phyloP scores from a whole-genome alignment of 495 filamentous ascomycete genomes.

The Aspergillus carlsbadensis region DNA sequence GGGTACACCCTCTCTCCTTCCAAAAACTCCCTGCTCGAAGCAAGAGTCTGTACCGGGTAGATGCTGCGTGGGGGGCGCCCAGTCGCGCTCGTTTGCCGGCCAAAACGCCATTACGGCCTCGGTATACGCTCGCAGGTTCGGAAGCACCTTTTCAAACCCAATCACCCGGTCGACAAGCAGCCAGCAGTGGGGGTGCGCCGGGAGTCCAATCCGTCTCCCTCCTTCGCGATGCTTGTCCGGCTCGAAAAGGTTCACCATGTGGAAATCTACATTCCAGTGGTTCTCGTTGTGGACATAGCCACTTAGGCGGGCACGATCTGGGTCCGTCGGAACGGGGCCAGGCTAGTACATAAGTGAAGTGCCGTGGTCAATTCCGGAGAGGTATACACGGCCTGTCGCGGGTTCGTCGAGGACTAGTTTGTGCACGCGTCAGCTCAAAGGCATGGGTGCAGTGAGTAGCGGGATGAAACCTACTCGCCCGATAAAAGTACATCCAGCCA shows the following conservation, averaged over 20 bases:
- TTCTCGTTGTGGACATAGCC: neutral
- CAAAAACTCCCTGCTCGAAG: neutral
- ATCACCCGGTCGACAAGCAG: constrained; percentile 9
- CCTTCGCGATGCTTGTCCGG: neutral
- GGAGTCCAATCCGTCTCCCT: constrained; percentile 4
- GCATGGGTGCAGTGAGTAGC: neutral
- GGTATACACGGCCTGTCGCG: neutral
- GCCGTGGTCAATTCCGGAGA: neutral
- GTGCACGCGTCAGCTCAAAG: neutral
- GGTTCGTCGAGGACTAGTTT: neutral
- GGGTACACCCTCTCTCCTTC: neutral
- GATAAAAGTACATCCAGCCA: neutral
- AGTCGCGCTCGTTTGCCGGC: neutral
- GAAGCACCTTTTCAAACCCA: neutral
- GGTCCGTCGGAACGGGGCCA: neutral
- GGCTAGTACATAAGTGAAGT: neutral
- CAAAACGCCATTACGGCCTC: neutral
- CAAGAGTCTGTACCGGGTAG: neutral
- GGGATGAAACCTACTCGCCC: neutral
- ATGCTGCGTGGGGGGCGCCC: neutral
- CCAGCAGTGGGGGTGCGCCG: constrained; percentile 12
- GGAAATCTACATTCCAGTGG: neutral
- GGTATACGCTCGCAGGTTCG: constrained; percentile 3
- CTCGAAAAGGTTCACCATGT: constrained; percentile 3
- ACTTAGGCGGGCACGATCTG: neutral